Evolutionary conservation across 768 basidiomycete genomes (phyloP).

Genomic region (Chalciporus chontae): DNA sequence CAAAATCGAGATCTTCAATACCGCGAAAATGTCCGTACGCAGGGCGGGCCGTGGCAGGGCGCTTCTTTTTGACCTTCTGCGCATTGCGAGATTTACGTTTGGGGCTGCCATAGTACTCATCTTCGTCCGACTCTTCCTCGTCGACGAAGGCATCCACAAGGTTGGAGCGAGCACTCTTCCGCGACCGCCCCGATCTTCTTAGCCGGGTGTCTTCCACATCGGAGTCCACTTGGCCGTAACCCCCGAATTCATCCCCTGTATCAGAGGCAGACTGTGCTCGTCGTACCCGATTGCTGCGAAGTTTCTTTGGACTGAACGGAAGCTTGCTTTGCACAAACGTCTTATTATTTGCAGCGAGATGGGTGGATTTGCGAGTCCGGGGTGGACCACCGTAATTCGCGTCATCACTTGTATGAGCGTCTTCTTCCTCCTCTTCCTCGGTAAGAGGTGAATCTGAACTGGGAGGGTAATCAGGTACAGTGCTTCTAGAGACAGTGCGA

Average conservation of each 20-base stretch:
- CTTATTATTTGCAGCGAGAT: conserved; percentile 6
- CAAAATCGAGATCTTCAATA: conserved; percentile 38
- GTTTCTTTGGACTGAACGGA: conserved; percentile 69
- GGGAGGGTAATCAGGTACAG: conserved; percentile 4
- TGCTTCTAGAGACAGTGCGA: conserved; percentile 10
- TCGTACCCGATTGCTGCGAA: conserved; percentile 34
- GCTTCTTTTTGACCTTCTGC: conserved; percentile 25
- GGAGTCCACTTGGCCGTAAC: conserved; percentile 34
- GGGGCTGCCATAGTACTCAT: conserved; percentile 32
- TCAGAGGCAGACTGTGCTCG: conserved; percentile 25
- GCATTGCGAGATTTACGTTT: conserved; percentile 1
- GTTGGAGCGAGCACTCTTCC: conserved; percentile 37
- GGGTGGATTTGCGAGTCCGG: conserved; percentile 17
- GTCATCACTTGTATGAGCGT: conserved; percentile 15
- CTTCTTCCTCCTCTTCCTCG: conserved; percentile 32
- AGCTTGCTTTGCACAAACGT: conserved; percentile 33
- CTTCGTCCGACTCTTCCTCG: conserved; percentile 31
- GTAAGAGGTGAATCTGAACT: conserved; percentile 19
- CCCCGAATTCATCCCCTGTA: conserved; percentile 41
- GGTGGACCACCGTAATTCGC: conserved; percentile 5
- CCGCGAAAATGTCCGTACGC: conserved; percentile 48
- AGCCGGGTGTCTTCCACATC: conserved; percentile 20
- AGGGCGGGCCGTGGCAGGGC: conserved; percentile 38
- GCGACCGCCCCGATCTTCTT: conserved; percentile 50
- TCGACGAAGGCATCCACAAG: conserved; percentile 28